Percentiles rank a stretch among this genome's conserved stretches.
phyloP scores from a whole-genome alignment of 2,329 filamentous ascomycete species.

The Trematosphaeria pertusa region DNA sequence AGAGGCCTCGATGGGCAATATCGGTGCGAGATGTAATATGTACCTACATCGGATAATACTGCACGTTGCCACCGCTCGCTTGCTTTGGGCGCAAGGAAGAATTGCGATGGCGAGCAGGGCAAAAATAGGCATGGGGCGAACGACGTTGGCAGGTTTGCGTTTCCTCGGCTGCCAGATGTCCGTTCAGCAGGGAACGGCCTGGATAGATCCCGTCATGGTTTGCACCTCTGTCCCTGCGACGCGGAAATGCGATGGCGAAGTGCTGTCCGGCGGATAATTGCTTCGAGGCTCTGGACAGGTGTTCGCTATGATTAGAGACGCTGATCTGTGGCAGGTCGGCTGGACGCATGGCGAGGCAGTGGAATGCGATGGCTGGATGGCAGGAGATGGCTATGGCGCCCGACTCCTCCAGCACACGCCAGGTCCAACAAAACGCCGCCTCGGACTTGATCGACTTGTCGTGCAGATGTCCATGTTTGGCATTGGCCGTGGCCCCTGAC shows the following conservation, averaged over 20 bases:
- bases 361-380: background rate
- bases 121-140: constrained; percentile 1
- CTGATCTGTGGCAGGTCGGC: background rate
- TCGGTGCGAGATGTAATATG: constrained; percentile 21
- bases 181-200: background rate
- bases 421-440: too few relatives aligned
- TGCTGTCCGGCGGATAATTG: background rate
- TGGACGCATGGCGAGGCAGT: background rate
- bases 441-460: background rate
- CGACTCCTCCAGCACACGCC: too few relatives aligned
- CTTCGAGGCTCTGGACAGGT: background rate
- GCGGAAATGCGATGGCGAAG: background rate
- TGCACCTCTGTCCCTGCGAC: background rate
- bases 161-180: background rate
- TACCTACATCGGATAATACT: constrained; percentile 20
- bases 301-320: background rate
- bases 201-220: background rate
- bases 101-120: background rate
- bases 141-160: background rate
- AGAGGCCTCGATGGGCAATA: too few relatives aligned
- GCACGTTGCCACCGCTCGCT: background rate
- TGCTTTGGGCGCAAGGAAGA: background rate
- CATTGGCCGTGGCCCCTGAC: background rate
- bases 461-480: background rate
- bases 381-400: too few relatives aligned